A percentile compares a stretch with the other conserved stretches of the same genome.
Evolutionary conservation across 2,329 filamentous ascomycete genomes (phyloP).

Genomic region (Paramyrothecium roridum): DNA sequence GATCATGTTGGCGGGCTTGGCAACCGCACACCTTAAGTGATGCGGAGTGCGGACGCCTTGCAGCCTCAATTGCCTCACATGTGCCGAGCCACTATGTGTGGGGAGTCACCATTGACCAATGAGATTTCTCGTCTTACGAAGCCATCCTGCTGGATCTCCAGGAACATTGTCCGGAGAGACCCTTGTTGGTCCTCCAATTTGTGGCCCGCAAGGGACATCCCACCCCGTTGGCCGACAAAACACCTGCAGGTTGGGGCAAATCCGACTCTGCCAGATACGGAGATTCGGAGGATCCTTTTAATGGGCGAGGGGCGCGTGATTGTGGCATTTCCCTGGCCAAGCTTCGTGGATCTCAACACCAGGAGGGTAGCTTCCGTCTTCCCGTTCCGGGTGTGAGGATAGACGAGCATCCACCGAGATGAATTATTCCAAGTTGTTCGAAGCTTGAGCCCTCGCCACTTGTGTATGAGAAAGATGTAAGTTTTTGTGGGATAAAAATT

Average conservation of each 20-base stretch:
- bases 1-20: background rate
- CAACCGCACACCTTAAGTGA: no score
- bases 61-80: background rate
- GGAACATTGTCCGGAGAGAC: background rate
- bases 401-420: background rate
- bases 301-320: background rate
- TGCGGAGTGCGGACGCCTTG: background rate
- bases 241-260: background rate
- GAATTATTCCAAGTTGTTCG: background rate
- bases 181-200: background rate
- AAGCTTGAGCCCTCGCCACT: background rate
- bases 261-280: background rate
- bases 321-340: background rate
- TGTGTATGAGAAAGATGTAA: no score
- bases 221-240: background rate
- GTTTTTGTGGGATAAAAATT: no score
- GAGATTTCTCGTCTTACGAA: background rate
- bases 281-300: constrained; percentile 1
- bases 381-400: background rate
- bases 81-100: background rate
- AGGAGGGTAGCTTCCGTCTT: background rate
- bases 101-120: background rate
- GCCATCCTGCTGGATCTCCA: background rate
- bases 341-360: background rate
- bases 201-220: background rate